phyloP scores from a whole-genome alignment of 202 grass and related monocot species.

The Saccharum hybrid region DNA sequence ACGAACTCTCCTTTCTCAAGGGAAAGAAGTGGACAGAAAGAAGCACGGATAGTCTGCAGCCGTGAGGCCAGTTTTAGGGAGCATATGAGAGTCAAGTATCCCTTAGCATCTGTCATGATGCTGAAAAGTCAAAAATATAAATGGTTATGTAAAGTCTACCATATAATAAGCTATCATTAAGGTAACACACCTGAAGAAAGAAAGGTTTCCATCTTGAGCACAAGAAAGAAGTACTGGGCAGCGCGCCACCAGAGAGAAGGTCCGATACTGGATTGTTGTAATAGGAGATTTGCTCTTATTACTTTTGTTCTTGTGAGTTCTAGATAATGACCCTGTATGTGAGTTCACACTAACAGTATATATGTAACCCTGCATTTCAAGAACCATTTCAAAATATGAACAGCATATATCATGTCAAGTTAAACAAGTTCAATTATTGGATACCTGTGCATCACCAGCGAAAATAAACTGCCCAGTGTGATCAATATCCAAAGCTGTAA shows the following conservation, averaged over 20 bases:
- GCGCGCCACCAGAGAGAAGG: conserved; percentile 85
- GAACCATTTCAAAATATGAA: conserved; percentile 46
- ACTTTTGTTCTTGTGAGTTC: conserved; percentile 84
- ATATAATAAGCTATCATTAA: conserved; percentile 25
- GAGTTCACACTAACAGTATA: conserved; percentile 83
- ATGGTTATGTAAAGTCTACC: conserved; percentile 34
- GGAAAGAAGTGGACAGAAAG: conserved; percentile 97
- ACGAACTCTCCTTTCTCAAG: conserved; percentile 99
- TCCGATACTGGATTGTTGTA: conserved; percentile 83
- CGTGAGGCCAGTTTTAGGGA: conserved; percentile 79
- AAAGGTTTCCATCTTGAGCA: conserved; percentile 91
- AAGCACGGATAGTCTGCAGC: conserved; percentile 67
- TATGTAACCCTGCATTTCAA: conserved; percentile 77
- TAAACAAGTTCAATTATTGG: conserved; percentile 28
- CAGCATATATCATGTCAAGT: conserved; percentile 26
- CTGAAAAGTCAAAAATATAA: conserved; percentile 55
- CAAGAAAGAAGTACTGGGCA: conserved; percentile 90
- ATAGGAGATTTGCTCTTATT: conserved; percentile 80
- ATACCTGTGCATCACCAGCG: conserved; percentile 86
- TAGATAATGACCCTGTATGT: conserved; percentile 82
- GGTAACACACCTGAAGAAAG: conserved; percentile 84
- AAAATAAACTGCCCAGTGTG: conserved; percentile 96
- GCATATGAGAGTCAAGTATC: conserved; percentile 85
- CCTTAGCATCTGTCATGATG: conserved; percentile 69
- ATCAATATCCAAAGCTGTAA: conserved; percentile 94